Evolutionary conservation across 1,284 basidiomycete genomes (phyloP).

Genomic region (Takashimella tepidaria): DNA sequence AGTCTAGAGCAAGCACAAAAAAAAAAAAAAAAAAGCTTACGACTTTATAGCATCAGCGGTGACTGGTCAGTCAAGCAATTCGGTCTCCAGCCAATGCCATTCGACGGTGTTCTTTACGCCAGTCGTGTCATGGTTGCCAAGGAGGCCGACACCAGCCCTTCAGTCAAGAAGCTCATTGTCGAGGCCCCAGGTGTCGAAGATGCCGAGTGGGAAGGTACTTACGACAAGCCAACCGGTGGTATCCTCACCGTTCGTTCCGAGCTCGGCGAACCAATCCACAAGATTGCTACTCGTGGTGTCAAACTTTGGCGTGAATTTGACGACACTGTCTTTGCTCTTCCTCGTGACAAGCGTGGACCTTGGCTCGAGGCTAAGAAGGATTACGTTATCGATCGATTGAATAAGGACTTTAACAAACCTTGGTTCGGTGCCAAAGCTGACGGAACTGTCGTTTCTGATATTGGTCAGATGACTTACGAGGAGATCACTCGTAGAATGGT

Average conservation of each 20-base stretch:
- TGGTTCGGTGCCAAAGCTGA: constrained; percentile 97
- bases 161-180: constrained; percentile 95
- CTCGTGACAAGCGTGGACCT: constrained; percentile 85
- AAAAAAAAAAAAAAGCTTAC: too few species aligned
- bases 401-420: constrained; percentile 92
- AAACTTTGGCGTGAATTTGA: constrained; percentile 99
- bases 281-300: constrained; percentile 92
- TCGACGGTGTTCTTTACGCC: constrained; percentile 94
- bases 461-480: constrained; percentile 97
- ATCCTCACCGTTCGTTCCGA: constrained; percentile 96
- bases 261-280: constrained; percentile 97
- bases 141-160: constrained; percentile 90
- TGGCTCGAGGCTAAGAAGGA: constrained; percentile 85
- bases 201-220: constrained; percentile 89
- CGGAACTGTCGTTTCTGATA: constrained; percentile 72
- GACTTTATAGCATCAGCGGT: constrained; percentile 62
- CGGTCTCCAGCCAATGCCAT: constrained; percentile 93
- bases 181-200: constrained; percentile 90
- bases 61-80: constrained; percentile 85
- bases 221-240: constrained; percentile 88
- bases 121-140: constrained; percentile 97
- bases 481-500: constrained; percentile 89
- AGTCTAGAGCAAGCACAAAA: not conserved
- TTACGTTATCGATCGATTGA: constrained; percentile 86
- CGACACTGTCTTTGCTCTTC: constrained; percentile 86